Base-by-base conservation (phyloP, 1,284 basidiomycete species). In the Tetrapyrgos nigripes region DNA sequence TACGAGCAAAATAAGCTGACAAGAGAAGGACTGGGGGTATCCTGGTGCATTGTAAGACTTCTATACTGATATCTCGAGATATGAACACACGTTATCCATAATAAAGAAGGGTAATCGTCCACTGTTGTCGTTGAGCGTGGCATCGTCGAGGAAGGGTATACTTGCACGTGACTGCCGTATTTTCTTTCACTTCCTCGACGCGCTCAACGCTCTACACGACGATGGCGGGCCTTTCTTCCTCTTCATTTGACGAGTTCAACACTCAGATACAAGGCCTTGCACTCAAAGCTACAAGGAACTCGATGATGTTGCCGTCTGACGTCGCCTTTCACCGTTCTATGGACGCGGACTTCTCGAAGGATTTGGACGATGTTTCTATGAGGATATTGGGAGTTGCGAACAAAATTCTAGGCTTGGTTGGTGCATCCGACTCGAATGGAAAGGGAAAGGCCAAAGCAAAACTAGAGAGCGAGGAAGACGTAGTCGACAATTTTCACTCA, bases 311-410 rank as follows among this genome's bases (percentile, higher is more conserved):
- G 5, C 89, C 90, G 13, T 55, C 74, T 10, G 94, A 96, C 74
- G 77, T 97, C 59, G 76, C 82, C 46, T 97, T 96, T 72, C 91
- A 97, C 74, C 87, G 92, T 40, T 92, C 94, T 2, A 83, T 97
- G 62, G 91, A 96, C 72, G 75, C 83, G 14, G 79, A 77, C 13
- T 82, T 97, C 60, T 88, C 88, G 2, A 80, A 77, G 50, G 83
- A 87, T 58, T 73, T 93, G 24, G 91, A 93, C 63, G 71, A 69
- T 5, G 83, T 88, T 62, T 88, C 88, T 0, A 73, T 81, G 27
- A 80, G 83, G 44, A 79, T 93, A 1, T 77, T 93, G 10, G 69
- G 74, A 1, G 71, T 95, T 28, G 84, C 89, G 1, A 89, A 90
- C 66, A 80, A 77, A 46, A 76, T 96, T 8, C 71, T 95, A 28